phyloP scores from a whole-genome alignment of 2,329 filamentous ascomycete species.

The Cordyceps cicadae region DNA sequence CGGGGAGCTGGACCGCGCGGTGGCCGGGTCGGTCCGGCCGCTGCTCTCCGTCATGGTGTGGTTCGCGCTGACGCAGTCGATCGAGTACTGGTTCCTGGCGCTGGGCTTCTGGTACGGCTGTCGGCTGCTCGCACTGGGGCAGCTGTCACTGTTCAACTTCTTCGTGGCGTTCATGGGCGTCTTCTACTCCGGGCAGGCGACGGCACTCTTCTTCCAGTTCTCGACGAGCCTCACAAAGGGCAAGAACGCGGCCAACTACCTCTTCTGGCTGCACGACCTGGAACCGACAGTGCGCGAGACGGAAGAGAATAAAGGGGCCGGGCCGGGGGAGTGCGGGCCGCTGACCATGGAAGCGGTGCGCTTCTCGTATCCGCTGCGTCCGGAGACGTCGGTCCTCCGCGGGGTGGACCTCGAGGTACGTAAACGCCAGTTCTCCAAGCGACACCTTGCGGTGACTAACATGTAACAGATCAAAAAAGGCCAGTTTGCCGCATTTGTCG shows the following conservation, averaged over 20 bases:
- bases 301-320: conserved; percentile 28
- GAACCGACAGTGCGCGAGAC: conserved; percentile 35
- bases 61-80: conserved; percentile 29
- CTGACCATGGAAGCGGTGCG: conserved; percentile 47
- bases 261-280: conserved; percentile 38
- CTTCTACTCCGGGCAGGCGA: conserved; percentile 36
- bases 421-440: no score
- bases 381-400: conserved; percentile 31
- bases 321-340: conserved; percentile 26
- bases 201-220: conserved; percentile 35
- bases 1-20: conserved; percentile 20
- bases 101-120: conserved; percentile 36
- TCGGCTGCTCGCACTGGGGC: conserved; percentile 29
- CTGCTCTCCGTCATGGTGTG: conserved; percentile 27
- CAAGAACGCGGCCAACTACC: conserved; percentile 40
- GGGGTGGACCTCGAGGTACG: conserved; percentile 32
- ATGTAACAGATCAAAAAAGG: conserved; percentile 30
- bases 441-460: no score
- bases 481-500: conserved; percentile 46
- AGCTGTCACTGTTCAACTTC: conserved; percentile 44
- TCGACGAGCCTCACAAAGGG: conserved; percentile 46
- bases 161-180: conserved; percentile 44
- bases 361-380: conserved; percentile 53
- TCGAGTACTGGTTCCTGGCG: conserved; percentile 31
- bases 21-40: conserved; percentile 21